These are phyloP conservation scores for Agarophyton chilense DNA, from an alignment of 23 red algal genomes.

Conservation along the genomic window DNA sequence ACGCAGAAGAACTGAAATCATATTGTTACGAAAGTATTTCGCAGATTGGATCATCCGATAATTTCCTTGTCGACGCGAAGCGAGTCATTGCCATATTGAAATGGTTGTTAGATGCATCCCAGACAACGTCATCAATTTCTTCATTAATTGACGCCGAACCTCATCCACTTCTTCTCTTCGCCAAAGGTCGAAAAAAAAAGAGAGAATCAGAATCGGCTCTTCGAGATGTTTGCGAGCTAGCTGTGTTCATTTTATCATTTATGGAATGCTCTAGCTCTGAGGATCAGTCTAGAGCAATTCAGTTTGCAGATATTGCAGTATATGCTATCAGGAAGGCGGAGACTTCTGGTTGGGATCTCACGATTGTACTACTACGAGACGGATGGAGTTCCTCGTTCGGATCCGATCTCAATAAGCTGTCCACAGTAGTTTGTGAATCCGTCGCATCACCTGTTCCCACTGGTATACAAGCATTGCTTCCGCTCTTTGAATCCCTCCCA, in stretches of 20 bases:
- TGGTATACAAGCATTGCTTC: constrained; percentile 32
- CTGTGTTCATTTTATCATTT: constrained; percentile 10
- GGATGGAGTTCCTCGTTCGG: constrained; percentile 48
- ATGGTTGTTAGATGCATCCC: constrained; percentile 39
- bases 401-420: not conserved
- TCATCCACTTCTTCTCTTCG: constrained; percentile 38
- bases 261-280: not conserved
- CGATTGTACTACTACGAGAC: constrained; percentile 17
- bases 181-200: constrained; percentile 34
- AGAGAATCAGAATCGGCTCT: constrained; percentile 1
- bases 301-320: constrained; percentile 31
- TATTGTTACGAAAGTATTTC: not conserved
- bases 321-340: constrained; percentile 29
- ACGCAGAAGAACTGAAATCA: constrained; percentile 21
- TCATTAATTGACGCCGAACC: constrained; percentile 13
- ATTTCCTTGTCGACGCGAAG: constrained; percentile 43
- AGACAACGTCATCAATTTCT: not conserved
- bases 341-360: constrained; percentile 37
- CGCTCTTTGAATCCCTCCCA: constrained; percentile 32
- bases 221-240: constrained; percentile 35
- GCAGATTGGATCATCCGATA: not conserved
- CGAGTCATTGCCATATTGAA: constrained; percentile 34
- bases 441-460: constrained; percentile 29
- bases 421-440: constrained; percentile 15
- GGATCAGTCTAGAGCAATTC: not conserved